phyloP scores from a whole-genome alignment of 176 grass and related monocot species.

The Tillandsia fasciculata region DNA sequence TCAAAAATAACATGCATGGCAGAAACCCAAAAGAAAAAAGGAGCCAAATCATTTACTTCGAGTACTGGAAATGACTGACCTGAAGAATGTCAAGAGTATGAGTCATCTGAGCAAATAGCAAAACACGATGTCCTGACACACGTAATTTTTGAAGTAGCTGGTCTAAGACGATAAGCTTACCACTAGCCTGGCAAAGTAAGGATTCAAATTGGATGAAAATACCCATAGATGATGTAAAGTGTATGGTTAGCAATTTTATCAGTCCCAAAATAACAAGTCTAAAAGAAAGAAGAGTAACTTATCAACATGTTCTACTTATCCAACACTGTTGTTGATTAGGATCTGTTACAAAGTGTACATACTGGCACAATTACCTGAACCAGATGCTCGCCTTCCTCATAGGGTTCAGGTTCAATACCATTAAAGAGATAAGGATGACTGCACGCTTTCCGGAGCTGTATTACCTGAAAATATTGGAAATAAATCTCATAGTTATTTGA shows the following conservation, averaged over 20 bases:
- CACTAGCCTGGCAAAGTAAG: slow-evolving; percentile 61
- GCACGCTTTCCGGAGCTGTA: slow-evolving; percentile 87
- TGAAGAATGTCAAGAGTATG: slow-evolving; percentile 95
- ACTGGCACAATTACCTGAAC: slow-evolving; percentile 26
- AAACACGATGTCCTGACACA: slow-evolving; percentile 59
- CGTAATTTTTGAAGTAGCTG: slow-evolving; percentile 72
- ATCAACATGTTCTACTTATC: not conserved
- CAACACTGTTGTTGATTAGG: not conserved
- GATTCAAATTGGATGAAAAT: not conserved
- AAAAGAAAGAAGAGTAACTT: not conserved
- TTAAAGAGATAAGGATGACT: slow-evolving; percentile 94
- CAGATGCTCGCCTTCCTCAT: slow-evolving; percentile 78
- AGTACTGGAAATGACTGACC: slow-evolving; percentile 35
- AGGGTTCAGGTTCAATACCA: slow-evolving; percentile 93
- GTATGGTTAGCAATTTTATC: not conserved
- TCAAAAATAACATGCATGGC: not conserved
- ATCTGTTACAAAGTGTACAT: not conserved
- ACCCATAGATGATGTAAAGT: not conserved
- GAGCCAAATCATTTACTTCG: slow-evolving; percentile 10
- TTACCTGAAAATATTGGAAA: slow-evolving; percentile 51
- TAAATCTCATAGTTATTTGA: not conserved
- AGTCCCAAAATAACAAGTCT: slow-evolving; percentile 4
- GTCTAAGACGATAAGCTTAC: slow-evolving; percentile 83
- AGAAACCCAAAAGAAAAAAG: slow-evolving; percentile 1
- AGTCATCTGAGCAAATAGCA: slow-evolving; percentile 97